Base-by-base conservation (phyloP, 2,329 filamentous ascomycete genomes). In the Pseudogymnoascus verrucosus region DNA sequence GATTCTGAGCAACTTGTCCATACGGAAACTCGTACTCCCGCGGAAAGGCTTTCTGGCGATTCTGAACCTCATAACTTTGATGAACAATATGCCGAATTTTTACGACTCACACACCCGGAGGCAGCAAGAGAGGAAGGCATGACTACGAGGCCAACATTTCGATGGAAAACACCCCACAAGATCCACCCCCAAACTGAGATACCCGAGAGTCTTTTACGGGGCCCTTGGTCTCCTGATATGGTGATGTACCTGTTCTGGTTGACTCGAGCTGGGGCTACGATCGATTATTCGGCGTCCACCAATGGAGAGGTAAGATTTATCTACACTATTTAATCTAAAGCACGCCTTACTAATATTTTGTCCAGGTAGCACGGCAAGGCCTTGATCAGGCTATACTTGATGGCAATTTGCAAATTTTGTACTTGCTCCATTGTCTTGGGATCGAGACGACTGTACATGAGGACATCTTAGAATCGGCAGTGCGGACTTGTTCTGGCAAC, bases 201-300 rank as follows among this genome's bases (percentile, higher is more conserved):
- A 36, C 72, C 72, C 1, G 51, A 69, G 19, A 68, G 65, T 28
- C 65, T 74, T n/a, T 68, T 74, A 6, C 61, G 63, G 7, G 70
- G 72, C 10, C 71, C 71, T 8, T 74, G 72, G 72, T 64, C 65
- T 12, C 67, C 72, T 28, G 68, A 68, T 0, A 64, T 65, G 36
- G 59, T 71, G 5, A 65, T 64, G 31, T 63, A 67, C 62, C 65
- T 74, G 8, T 74, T 68, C 61, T 72, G 71, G 69, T 59, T 73
- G 8, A 64, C 68, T 10, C 69, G 67, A 37, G 68, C 67, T 34
- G 69, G 71, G 28, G 72, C 68, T 19, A 40, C 34, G 34, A 66
- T 74, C 47, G 65, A 71, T 37, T 71, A 67, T 66, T 21, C 67
- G 6, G 66, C 57, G 3, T 71, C 70, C 3, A 73, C 68, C 4